Evolutionary conservation across 2,329 filamentous ascomycete genomes (phyloP).

Genomic region (Clonostachys sp.): DNA sequence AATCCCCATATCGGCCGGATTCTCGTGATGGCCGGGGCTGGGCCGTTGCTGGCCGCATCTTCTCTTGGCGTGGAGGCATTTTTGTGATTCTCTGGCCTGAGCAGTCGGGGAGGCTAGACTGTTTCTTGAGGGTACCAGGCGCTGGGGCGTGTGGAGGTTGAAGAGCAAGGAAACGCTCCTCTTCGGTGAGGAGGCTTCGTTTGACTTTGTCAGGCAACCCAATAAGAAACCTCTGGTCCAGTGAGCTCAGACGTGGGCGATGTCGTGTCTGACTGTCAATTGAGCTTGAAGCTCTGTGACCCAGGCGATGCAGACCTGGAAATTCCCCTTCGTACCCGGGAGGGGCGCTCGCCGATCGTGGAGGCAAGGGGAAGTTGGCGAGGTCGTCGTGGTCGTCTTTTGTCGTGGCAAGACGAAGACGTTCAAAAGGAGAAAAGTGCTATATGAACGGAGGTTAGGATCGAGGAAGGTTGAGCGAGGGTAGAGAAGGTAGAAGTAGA

Average conservation of each 20-base stretch:
- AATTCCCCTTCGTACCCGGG: neutral
- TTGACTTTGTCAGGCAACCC: slow-evolving; percentile 69
- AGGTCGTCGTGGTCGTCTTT: neutral
- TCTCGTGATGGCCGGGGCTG: slow-evolving; percentile 9
- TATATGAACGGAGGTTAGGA: slow-evolving; percentile 1
- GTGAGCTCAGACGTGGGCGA: slow-evolving; percentile 34
- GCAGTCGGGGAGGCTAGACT: neutral
- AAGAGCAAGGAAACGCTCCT: slow-evolving; percentile 62
- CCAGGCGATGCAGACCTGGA: no score
- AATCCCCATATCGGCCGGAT: no score
- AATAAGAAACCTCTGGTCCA: slow-evolving; percentile 64
- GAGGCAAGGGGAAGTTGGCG: slow-evolving; percentile 1
- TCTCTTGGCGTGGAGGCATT: neutral
- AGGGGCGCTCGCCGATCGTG: neutral
- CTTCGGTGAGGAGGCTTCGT: slow-evolving; percentile 63
- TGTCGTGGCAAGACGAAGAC: neutral
- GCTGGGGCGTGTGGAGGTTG: slow-evolving; percentile 29
- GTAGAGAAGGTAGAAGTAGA: neutral
- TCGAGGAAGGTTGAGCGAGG: neutral
- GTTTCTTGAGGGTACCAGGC: slow-evolving; percentile 13
- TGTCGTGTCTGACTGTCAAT: slow-evolving; percentile 15
- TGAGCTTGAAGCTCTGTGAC: slow-evolving; percentile 3
- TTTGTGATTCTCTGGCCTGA: neutral
- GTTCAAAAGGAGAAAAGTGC: neutral
- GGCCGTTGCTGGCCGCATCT: slow-evolving; percentile 21